A percentile compares a stretch with the other conserved stretches of the same genome.
Evolutionary conservation across 805 yeast species (phyloP).

Genomic region (Spencermartinsiella europaea): DNA sequence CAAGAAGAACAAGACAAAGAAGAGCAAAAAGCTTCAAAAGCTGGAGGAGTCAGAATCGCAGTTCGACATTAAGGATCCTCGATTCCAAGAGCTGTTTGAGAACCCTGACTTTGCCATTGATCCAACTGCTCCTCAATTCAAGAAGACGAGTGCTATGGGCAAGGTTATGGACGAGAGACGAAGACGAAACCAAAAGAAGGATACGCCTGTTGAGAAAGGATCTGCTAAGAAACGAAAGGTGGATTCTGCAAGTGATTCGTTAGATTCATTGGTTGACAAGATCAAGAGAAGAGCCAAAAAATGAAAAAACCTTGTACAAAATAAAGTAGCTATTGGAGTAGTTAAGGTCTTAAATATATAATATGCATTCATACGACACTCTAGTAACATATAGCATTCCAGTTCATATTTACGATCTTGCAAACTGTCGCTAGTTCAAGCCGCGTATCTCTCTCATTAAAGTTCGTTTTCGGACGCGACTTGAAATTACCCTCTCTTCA

Average conservation of each 20-base stretch:
- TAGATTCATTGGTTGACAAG: slow-evolving; percentile 73
- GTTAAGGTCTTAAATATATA: too few relatives aligned
- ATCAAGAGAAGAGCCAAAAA: slow-evolving; percentile 41
- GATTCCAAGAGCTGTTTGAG: slow-evolving; percentile 80
- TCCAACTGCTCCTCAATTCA: slow-evolving; percentile 86
- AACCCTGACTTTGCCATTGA: slow-evolving; percentile 91
- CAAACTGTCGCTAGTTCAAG: too few relatives aligned
- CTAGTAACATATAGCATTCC: too few relatives aligned
- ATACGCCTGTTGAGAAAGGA: slow-evolving; percentile 1
- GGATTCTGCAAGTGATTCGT: slow-evolving; percentile 37
- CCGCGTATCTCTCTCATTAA: too few relatives aligned
- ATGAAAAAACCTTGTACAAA: neutral
- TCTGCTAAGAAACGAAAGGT: slow-evolving; percentile 4
- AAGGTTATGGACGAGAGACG: slow-evolving; percentile 69
- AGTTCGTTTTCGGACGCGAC: too few relatives aligned
- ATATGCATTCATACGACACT: too few relatives aligned
- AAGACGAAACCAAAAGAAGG: slow-evolving; percentile 21
- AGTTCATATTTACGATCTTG: too few relatives aligned
- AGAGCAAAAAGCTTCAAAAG: slow-evolving; percentile 34
- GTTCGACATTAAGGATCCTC: slow-evolving; percentile 72
- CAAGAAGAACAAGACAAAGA: slow-evolving; percentile 43
- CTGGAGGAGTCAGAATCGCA: slow-evolving; percentile 42
- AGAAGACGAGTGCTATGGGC: slow-evolving; percentile 82
- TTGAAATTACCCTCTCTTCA: neutral
- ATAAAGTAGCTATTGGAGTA: too few relatives aligned